Conservation (phyloP, 1,284 basidiomycete genomes). For the Pascua sp. region DNA sequence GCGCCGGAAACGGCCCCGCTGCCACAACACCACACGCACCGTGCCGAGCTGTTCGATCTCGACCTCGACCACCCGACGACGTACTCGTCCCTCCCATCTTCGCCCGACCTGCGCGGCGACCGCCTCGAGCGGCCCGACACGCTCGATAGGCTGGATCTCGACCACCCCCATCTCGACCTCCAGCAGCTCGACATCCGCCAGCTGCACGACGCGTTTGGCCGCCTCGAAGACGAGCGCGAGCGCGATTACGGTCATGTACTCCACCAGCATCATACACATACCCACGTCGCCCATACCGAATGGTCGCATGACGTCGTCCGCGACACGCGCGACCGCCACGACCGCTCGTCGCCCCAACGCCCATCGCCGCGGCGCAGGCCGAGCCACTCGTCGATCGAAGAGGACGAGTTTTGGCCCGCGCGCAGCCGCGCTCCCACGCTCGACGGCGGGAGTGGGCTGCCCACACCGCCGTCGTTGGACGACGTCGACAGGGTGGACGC, state of each 20-base stretch:
- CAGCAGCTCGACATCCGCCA: slow-evolving; percentile 1
- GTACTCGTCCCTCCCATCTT: slow-evolving; percentile 44
- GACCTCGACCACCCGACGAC: slow-evolving; percentile 21
- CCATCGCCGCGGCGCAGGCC: not conserved
- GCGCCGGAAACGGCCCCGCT: too few relatives aligned
- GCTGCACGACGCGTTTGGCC: slow-evolving; percentile 1
- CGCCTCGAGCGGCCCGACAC: slow-evolving; percentile 5
- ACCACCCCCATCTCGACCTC: not conserved
- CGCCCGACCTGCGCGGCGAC: slow-evolving; percentile 16
- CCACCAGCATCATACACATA: too few relatives aligned
- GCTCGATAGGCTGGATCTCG: slow-evolving; percentile 2
- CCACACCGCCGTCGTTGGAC: not conserved
- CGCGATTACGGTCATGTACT: too few relatives aligned
- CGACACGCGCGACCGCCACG: too few relatives aligned
- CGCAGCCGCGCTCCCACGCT: slow-evolving; percentile 12
- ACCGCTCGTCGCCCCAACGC: too few relatives aligned
- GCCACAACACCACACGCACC: too few relatives aligned
- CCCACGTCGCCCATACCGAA: too few relatives aligned
- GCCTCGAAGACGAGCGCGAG: slow-evolving; percentile 1
- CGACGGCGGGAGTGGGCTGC: not conserved
- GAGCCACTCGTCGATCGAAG: not conserved
- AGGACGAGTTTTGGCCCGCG: slow-evolving; percentile 18
- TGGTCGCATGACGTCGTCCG: too few relatives aligned
- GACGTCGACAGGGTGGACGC: too few relatives aligned
- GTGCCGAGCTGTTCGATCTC: not conserved